Base-by-base conservation (phyloP, 2,329 filamentous ascomycete species). In the Stemphylium beticola region DNA sequence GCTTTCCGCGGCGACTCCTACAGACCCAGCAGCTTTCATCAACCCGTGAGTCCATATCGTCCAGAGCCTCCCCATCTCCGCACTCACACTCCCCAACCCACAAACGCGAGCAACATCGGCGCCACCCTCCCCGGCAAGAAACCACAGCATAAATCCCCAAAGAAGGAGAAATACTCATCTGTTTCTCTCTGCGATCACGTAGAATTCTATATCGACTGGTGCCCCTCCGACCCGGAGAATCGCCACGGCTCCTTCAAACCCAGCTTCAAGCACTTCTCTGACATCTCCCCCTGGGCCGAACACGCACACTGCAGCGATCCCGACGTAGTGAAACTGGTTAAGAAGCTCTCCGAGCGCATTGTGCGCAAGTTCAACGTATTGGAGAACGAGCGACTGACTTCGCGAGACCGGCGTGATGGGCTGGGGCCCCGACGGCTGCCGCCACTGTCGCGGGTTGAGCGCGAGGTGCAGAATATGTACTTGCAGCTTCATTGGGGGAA, bases 11-110 rank as follows among this genome's bases (percentile, higher is more conserved):
- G 11, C 48, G 44, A 22, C 54, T 52, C 40, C 47, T 48, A 29
- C 57, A 48, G 18, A 55, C 55, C 34, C 34, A 53, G 6, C 53
- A 51, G 10, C 49, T 53, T 10, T 53, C 55, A 4, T 51, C 50
- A 4, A 18, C 48, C 50, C 57, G 17, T 14, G 22, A 31, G 17
- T n/a, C 14, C 12, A 3, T 33, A 45, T 20, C 53, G 8, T 22
- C 47, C 22, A 18, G 32, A 55, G 11, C 24, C 20, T 3, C 24
- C 32, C 1, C n/a, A 34, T 15, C 6, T 51, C 20, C 7, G 20
- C 17, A 41, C 17, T 14, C 6, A 36, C 7, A 15, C 11, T 14
- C 12, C 12, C 11, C 17, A 15, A 32, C 7, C n/a, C 2, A 12
- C 31, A 9, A 14, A 26, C 7, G 11, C 24, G 3, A 33, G 18